Evolutionary conservation across 768 basidiomycete genomes (phyloP).

Genomic region (Mycena kentingensis): DNA sequence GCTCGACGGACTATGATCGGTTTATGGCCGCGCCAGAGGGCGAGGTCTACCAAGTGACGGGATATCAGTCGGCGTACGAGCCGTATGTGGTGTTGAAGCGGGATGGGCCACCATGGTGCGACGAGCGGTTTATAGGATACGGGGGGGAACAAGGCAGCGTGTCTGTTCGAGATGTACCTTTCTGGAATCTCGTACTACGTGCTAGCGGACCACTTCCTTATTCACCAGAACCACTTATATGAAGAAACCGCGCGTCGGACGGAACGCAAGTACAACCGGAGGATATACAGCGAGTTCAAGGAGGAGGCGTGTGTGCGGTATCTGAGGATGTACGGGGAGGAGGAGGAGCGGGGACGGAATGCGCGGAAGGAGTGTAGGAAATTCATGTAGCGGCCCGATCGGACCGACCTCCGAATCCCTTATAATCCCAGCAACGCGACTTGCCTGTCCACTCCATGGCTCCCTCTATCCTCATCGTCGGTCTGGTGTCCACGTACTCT

Average conservation of each 20-base stretch:
- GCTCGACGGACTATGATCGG: constrained; percentile 73
- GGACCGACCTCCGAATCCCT: constrained; percentile 4
- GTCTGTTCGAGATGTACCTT: constrained; percentile 88
- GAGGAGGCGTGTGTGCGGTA: constrained; percentile 80
- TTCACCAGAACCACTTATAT: constrained; percentile 85
- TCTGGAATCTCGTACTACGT: constrained; percentile 85
- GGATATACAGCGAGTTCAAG: constrained; percentile 75
- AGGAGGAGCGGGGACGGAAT: constrained; percentile 52
- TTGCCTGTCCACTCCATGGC: constrained; percentile 24
- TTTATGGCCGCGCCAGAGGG: constrained; percentile 65
- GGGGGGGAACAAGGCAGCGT: constrained; percentile 93
- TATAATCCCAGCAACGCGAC: background rate
- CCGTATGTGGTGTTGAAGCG: constrained; percentile 86
- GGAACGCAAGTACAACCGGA: constrained; percentile 79
- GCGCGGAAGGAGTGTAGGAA: constrained; percentile 66
- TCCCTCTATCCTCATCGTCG: constrained; percentile 33
- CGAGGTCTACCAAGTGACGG: constrained; percentile 71
- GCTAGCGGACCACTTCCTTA: constrained; percentile 82
- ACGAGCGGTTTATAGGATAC: constrained; percentile 88
- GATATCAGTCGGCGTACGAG: constrained; percentile 84
- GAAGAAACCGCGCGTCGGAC: constrained; percentile 72
- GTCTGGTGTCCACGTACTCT: constrained; percentile 14
- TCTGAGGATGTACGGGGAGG: constrained; percentile 57
- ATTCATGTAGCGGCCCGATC: constrained; percentile 32
- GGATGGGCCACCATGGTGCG: constrained; percentile 81